phyloP scores from a whole-genome alignment of 805 yeast genomes.

The Sugiyamaella smithiae region DNA sequence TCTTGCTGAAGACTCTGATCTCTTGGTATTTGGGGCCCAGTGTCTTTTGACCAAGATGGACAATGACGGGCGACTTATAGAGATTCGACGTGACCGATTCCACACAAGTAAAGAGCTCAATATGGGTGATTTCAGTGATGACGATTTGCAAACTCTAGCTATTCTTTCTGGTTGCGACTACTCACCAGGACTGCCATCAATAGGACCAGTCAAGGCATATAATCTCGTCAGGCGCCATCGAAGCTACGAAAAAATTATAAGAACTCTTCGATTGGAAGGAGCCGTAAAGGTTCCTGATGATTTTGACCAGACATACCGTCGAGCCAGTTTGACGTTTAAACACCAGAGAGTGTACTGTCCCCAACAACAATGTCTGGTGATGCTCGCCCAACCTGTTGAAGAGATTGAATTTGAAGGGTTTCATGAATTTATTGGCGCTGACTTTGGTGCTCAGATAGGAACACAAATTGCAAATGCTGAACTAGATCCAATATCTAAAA shows the following conservation, averaged over 20 bases:
- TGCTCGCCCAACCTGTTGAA: constrained; percentile 54
- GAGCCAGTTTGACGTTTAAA: constrained; percentile 76
- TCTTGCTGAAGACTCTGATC: constrained; percentile 91
- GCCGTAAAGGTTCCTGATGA: constrained; percentile 48
- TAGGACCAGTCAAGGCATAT: constrained; percentile 79
- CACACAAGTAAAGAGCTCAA: constrained; percentile 44
- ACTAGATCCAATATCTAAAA: constrained; percentile 61
- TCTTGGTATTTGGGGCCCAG: constrained; percentile 81
- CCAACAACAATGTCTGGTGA: constrained; percentile 41
- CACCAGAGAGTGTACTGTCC: constrained; percentile 88
- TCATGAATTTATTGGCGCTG: constrained; percentile 31
- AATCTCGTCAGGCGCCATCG: constrained; percentile 50
- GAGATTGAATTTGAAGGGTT: constrained; percentile 24
- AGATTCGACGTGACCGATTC: constrained; percentile 59
- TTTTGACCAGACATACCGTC: constrained; percentile 57
- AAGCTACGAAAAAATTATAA: constrained; percentile 41
- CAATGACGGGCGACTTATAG: constrained; percentile 65
- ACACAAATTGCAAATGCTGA: constrained; percentile 58
- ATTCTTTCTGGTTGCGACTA: constrained; percentile 96
- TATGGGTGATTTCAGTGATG: constrained; percentile 48
- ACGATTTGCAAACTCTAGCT: constrained; percentile 71
- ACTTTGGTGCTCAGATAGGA: constrained; percentile 48
- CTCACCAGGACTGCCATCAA: constrained; percentile 75
- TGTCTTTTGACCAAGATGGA: constrained; percentile 76
- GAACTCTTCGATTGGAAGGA: constrained; percentile 57